Conservation (phyloP, 805 yeast species). For the Wickerhamomyces strasburgensis region DNA sequence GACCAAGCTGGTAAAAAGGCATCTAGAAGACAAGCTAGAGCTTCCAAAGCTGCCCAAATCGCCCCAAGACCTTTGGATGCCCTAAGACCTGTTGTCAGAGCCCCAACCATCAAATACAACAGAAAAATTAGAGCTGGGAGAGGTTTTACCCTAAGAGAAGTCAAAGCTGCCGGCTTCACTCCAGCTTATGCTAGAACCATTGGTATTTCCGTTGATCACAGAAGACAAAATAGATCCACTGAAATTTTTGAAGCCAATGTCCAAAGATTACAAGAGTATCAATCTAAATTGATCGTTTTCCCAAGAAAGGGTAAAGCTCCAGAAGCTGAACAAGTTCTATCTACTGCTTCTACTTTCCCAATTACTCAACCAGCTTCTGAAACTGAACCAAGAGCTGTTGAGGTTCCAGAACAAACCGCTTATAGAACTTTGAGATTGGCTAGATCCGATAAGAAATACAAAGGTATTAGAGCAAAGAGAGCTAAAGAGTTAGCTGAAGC, state of each 20-base stretch:
- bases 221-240: conserved; percentile 97
- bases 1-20: conserved; percentile 99
- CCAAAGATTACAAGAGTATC: conserved; percentile 94
- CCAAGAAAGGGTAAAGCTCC: conserved; percentile 85
- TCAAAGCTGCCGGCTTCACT: conserved; percentile 94
- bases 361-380: conserved; percentile 73
- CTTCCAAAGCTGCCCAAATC: conserved; percentile 84
- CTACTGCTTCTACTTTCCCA: conserved; percentile 84
- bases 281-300: conserved; percentile 91
- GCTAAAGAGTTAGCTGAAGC: conserved; percentile 97
- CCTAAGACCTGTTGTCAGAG: conserved; percentile 96
- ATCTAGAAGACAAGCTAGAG: conserved; percentile 93
- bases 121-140: conserved; percentile 99
- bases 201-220: conserved; percentile 99
- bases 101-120: conserved; percentile 98
- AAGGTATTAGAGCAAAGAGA: conserved; percentile 97
- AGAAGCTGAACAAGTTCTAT: conserved; percentile 72
- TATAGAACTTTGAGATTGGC: conserved; percentile 94
- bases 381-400: conserved; percentile 82
- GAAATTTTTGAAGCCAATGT: conserved; percentile 95
- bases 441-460: conserved; percentile 88
- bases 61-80: conserved; percentile 98
- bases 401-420: conserved; percentile 65
- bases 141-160: conserved; percentile 97
- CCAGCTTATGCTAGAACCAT: conserved; percentile 95